These are phyloP conservation scores for Globisporangium paroecandrum DNA, from an alignment of 352 stramenopile genomes.

Conservation along the genomic window DNA sequence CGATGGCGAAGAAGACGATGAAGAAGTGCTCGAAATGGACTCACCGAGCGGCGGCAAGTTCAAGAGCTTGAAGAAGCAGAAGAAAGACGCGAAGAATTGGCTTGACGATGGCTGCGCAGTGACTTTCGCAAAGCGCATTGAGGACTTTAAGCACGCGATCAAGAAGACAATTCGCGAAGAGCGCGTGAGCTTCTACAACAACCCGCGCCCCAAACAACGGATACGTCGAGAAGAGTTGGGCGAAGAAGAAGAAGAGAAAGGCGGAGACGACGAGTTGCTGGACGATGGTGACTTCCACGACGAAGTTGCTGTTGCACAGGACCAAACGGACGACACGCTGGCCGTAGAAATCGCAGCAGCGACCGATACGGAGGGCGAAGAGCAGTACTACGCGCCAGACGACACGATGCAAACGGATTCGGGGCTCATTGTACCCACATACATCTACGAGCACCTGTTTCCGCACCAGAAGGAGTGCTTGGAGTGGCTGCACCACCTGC, in stretches of 20 bases:
- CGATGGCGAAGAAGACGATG: neutral
- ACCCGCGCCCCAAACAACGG: conserved; percentile 11
- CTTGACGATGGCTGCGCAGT: conserved; percentile 35
- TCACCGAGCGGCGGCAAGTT: conserved; percentile 7
- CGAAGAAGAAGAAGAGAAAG: conserved; percentile 9
- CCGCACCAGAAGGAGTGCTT: conserved; percentile 94
- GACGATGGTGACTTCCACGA: conserved; percentile 41
- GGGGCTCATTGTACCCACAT: conserved; percentile 61
- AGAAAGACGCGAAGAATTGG: conserved; percentile 26
- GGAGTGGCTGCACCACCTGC: conserved; percentile 96
- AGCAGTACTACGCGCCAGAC: conserved; percentile 37
- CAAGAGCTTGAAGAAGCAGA: conserved; percentile 16
- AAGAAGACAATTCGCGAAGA: conserved; percentile 23
- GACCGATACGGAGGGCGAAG: neutral
- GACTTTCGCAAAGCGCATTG: conserved; percentile 22
- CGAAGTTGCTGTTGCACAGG: conserved; percentile 10
- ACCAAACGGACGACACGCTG: conserved; percentile 6
- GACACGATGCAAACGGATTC: conserved; percentile 61
- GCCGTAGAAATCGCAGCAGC: neutral
- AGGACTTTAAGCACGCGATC: conserved; percentile 29
- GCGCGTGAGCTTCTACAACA: conserved; percentile 47
- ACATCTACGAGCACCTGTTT: conserved; percentile 83
- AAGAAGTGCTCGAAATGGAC: neutral
- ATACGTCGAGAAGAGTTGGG: neutral
- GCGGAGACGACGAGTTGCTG: conserved; percentile 11